These are phyloP conservation scores for Debaryomyces maramus DNA, from an alignment of 805 yeast species.

Conservation along the genomic window DNA sequence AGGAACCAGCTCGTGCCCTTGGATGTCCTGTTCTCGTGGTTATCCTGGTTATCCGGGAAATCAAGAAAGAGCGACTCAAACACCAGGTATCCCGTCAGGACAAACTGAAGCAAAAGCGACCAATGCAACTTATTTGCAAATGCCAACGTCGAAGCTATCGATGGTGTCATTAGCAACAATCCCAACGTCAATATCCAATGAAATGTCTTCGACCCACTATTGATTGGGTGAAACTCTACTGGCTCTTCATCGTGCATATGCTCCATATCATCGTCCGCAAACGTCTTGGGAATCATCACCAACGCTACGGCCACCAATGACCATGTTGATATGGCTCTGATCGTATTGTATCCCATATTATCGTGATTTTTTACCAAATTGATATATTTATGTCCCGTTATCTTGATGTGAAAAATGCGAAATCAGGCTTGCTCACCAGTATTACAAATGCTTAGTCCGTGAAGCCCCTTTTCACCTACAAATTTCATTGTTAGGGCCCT, in stretches of 20 bases:
- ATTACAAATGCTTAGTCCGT: no score
- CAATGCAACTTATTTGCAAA: slow-evolving; percentile 52
- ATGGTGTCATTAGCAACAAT: slow-evolving; percentile 53
- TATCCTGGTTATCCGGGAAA: slow-evolving; percentile 60
- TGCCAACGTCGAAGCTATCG: slow-evolving; percentile 53
- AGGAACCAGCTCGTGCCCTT: slow-evolving; percentile 70
- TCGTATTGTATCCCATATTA: neutral
- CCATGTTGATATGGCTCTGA: neutral
- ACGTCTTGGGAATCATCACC: neutral
- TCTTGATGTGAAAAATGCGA: neutral
- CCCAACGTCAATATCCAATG: slow-evolving; percentile 62
- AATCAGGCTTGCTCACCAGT: no score
- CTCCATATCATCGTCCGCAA: slow-evolving; percentile 7
- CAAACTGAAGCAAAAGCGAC: slow-evolving; percentile 46
- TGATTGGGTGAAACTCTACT: slow-evolving; percentile 42
- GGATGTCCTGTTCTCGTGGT: slow-evolving; percentile 67
- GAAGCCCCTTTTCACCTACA: no score
- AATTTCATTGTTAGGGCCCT: no score
- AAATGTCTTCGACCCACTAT: slow-evolving; percentile 54
- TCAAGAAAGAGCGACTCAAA: slow-evolving; percentile 57
- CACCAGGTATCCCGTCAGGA: slow-evolving; percentile 50
- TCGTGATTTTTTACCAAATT: no score
- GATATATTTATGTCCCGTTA: no score
- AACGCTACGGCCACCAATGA: neutral
- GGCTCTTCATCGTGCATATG: slow-evolving; percentile 18